Base-by-base conservation (phyloP, 2,329 filamentous ascomycete genomes). In the Elsinoe ampelina region DNA sequence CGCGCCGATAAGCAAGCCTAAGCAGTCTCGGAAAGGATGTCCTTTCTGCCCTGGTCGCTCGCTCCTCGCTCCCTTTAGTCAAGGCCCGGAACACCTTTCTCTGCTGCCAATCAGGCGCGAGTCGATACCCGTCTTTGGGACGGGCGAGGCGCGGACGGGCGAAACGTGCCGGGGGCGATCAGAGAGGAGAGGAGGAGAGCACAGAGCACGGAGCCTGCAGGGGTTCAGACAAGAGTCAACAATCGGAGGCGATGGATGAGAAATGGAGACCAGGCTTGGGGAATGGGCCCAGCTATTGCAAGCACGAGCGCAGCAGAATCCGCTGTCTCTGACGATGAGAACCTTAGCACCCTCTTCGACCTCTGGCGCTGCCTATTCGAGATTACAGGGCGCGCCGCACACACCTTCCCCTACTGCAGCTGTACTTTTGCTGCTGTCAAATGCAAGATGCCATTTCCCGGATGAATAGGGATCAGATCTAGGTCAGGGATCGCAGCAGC, bases 1-100 rank as follows among this genome's bases (percentile, higher is more conserved):
- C 39, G 41, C 54, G 54, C 54, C 54, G 41, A 56, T 56, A 56
- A 56, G 54, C 54, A 45, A 45, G 38, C 36, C 54, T 56, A 56
- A 45, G 54, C 54, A 47, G 41, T 56, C 54, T 45, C 54, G 39
- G 42, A 55, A 55, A 45, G 38, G 48, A 52, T 52, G 48, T 22
- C 26, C 48, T 52, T 30, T 42, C 34, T 52, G 48, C 48, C 48
- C 48, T 52, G 48, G 48, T 52, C 48, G 26, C 19, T 36, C 41
- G n/a, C 41, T 41, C 17, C n/a, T n/a, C 26, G 17, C 43, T 50
- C 45, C 45, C 45, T 36, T 52, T 52, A 15, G 48, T 35, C 48
- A 39, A 50, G 26, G 48, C 32, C 48, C 35, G 15, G 34, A 34
- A 52, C 48, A 52, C 26, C 17, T 36, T 36, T 15, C 47, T 12